Base-by-base conservation (phyloP, 2,329 filamentous ascomycete species). In the Lachnellula cervina region DNA sequence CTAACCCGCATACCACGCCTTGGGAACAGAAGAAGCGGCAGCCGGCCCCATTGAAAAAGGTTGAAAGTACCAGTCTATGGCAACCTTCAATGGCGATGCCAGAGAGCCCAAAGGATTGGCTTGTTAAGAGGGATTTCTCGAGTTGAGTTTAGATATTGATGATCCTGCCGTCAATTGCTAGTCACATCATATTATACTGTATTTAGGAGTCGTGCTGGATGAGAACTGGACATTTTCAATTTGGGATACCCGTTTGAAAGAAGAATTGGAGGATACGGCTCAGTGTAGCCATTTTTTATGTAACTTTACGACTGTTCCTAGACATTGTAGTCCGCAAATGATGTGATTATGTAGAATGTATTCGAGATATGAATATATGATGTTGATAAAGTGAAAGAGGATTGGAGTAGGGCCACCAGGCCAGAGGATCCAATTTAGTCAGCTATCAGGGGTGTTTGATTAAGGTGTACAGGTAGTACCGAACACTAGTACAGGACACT, bases 81-180 rank as follows among this genome's bases (percentile, higher is more conserved):
- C 45, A 34, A 11, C 52, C 54, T 9, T 52, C 51, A 9, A 59
- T 40, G 35, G 53, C 44, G 13, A 32, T 59, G 3, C 62, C 59
- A n/a, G 43, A 56, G 16, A 58, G 49, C 23, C 58, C 60, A 4
- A 64, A 49, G 48, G 56, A 64, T 47, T 64, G 65, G 66, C 49
- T 67, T 34, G 51, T 61, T 2, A 55, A 59, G 37, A 38, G 47
- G 28, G 17, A 14, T 58, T 17, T 59, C 55, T 8, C 57, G 56
- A 38, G 62, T 65, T 28, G 56, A 62, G 40, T 64, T 63, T 23
- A 59, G 59, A 49, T 65, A 65, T 52, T 65, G 52, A 60, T 46
- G 37, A 45, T 21, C 17, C 28, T 28, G 21, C 19, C 23, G 40
- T n/a, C 17, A 6, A 50, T 14, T 11, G 28, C 13, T 23, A 17